Evolutionary conservation across 495 filamentous ascomycete genomes (phyloP).

Genomic region (Penicillium daleae): DNA sequence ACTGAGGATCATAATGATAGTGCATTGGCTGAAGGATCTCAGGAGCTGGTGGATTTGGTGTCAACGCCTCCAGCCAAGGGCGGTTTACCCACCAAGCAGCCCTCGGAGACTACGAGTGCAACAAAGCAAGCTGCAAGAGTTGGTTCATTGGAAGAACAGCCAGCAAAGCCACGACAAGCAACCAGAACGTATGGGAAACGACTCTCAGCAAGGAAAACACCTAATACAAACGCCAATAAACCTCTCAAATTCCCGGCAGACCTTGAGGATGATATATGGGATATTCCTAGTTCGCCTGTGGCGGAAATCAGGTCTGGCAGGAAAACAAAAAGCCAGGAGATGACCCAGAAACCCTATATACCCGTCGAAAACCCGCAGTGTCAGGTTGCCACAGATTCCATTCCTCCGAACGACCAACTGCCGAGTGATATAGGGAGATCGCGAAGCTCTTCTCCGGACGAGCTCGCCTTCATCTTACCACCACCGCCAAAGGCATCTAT

Average conservation of each 20-base stretch:
- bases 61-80: background rate
- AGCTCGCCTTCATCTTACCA: slow-evolving; percentile 30
- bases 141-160: slow-evolving; percentile 2
- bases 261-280: slow-evolving; percentile 25
- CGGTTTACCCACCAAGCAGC: background rate
- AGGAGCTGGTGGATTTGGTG: background rate
- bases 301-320: slow-evolving; percentile 1
- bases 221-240: slow-evolving; percentile 3
- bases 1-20: background rate
- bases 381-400: background rate
- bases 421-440: background rate
- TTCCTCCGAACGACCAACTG: background rate
- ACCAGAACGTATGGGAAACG: slow-evolving; percentile 20
- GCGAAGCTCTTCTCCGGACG: slow-evolving; percentile 36
- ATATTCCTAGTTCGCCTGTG: slow-evolving; percentile 26
- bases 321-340: slow-evolving; percentile 16
- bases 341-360: slow-evolving; percentile 16
- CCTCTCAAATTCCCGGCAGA: background rate
- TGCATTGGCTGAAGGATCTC: background rate
- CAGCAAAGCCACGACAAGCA: slow-evolving; percentile 12
- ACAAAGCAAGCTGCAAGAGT: background rate
- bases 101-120: background rate
- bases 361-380: background rate
- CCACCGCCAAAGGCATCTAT: slow-evolving; percentile 14
- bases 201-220: slow-evolving; percentile 16